phyloP scores from a whole-genome alignment of 495 filamentous ascomycete genomes.

The Bacidia gigantensis region DNA sequence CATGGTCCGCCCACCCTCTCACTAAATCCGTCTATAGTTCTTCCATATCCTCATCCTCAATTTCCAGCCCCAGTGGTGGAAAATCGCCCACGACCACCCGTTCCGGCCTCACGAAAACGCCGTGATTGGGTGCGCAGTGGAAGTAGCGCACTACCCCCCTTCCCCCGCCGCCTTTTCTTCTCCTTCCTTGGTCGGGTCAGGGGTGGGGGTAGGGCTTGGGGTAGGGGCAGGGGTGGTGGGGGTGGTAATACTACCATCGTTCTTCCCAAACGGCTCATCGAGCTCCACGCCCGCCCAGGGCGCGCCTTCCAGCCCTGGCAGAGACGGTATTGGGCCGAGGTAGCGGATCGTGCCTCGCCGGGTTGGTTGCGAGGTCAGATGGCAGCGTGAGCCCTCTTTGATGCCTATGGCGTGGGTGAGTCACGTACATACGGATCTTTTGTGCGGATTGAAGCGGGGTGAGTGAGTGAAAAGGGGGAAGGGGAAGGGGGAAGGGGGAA shows the following conservation, averaged over 20 bases:
- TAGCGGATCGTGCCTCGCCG: constrained; percentile 75
- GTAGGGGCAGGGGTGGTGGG: background rate
- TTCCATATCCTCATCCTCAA: constrained; percentile 45
- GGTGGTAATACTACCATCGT: constrained; percentile 60
- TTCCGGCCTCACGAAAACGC: constrained; percentile 82
- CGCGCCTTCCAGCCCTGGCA: constrained; percentile 51
- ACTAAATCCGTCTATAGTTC: constrained; percentile 32
- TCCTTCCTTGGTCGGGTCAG: background rate
- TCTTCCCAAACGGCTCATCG: constrained; percentile 81
- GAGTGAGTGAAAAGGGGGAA: background rate
- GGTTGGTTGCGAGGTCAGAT: constrained; percentile 48
- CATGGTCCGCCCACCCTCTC: background rate
- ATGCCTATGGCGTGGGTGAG: background rate
- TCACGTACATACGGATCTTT: too few relatives aligned
- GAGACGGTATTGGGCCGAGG: constrained; percentile 67
- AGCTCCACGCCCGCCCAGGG: constrained; percentile 77
- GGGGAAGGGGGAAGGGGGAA: background rate
- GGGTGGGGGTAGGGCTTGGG: too few relatives aligned
- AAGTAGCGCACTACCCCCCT: constrained; percentile 60
- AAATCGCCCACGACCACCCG: constrained; percentile 82
- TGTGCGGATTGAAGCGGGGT: background rate
- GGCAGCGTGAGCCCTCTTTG: constrained; percentile 46
- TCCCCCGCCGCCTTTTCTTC: background rate
- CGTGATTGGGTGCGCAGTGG: constrained; percentile 52
- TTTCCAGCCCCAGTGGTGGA: constrained; percentile 41